These are phyloP conservation scores for Monosporascus sp. DNA, from an alignment of 2,329 filamentous ascomycete species.

Conservation along the genomic window DNA sequence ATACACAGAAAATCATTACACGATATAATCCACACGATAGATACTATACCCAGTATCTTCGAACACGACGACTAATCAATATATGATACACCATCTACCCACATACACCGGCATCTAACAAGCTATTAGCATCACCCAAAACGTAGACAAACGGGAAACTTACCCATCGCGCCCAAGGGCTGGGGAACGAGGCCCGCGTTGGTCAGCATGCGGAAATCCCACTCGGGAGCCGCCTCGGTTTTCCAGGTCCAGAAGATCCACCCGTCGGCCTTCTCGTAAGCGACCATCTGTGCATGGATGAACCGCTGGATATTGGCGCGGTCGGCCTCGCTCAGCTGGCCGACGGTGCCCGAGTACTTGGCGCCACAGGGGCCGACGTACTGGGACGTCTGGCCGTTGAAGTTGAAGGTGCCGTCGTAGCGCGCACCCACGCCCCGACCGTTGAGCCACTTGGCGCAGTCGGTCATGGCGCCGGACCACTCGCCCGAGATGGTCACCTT, in stretches of 20 bases:
- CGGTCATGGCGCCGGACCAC: conserved; percentile 72
- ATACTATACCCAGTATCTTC: too few species aligned
- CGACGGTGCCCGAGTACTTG: conserved; percentile 5
- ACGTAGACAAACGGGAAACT: neutral
- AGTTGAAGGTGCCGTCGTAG: conserved; percentile 62
- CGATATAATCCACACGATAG: too few species aligned
- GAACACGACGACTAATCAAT: too few species aligned
- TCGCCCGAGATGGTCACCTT: conserved; percentile 72
- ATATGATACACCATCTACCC: neutral
- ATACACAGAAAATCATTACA: too few species aligned
- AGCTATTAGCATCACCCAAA: neutral
- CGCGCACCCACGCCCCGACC: conserved; percentile 64
- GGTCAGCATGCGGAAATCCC: conserved; percentile 55
- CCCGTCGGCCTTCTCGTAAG: conserved; percentile 67
- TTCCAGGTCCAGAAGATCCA: conserved; percentile 86
- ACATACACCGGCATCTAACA: neutral
- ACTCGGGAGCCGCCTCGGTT: conserved; percentile 66
- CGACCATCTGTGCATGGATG: conserved; percentile 69
- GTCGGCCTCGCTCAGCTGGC: conserved; percentile 44
- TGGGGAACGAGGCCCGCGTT: conserved; percentile 11
- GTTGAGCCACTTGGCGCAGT: conserved; percentile 55
- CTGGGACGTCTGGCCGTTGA: conserved; percentile 29
- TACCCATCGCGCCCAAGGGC: conserved; percentile 4
- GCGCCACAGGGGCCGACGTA: conserved; percentile 52
- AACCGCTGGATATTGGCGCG: conserved; percentile 65